phyloP scores from a whole-genome alignment of 345 rosid species.

The Arabidopsis arenosa region DNA sequence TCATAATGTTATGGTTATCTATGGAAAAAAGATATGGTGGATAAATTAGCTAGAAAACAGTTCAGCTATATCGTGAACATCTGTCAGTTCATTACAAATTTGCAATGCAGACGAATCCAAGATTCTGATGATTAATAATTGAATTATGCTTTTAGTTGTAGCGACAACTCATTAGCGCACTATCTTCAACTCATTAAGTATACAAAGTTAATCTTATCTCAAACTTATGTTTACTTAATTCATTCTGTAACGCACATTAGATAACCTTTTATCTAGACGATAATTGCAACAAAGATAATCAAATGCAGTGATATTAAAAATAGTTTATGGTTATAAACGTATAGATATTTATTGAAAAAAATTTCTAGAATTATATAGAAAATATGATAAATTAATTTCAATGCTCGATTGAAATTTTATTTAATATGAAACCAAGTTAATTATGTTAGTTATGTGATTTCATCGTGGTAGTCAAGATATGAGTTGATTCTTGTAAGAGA shows the following conservation, averaged over 20 bases:
- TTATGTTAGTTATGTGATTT: not conserved
- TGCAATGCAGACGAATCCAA: not conserved
- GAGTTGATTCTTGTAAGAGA: not conserved
- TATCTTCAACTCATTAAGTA: constrained; percentile 3
- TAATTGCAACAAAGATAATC: not conserved
- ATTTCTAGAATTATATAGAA: not conserved
- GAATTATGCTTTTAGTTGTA: constrained; percentile 15
- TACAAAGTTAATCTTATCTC: not conserved
- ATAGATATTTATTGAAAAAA: not conserved
- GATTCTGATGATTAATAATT: constrained; percentile 10
- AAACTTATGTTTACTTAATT: not conserved
- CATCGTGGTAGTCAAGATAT: not conserved
- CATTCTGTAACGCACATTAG: not conserved
- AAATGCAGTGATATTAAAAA: not conserved
- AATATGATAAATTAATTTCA: not conserved
- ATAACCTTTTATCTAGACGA: not conserved
- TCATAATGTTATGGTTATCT: constrained; percentile 10
- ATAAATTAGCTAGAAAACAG: constrained; percentile 24
- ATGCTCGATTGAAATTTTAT: not conserved
- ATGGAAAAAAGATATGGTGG: not conserved
- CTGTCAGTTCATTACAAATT: not conserved
- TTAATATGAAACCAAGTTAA: not conserved
- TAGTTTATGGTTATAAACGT: too few relatives aligned
- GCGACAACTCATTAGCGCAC: constrained; percentile 25
- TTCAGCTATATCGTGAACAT: constrained; percentile 31